Percentiles rank a stretch among this genome's conserved stretches.
These are phyloP conservation scores for Penicillium ochrochloron DNA, from an alignment of 495 filamentous ascomycete genomes.

Conservation along the genomic window DNA sequence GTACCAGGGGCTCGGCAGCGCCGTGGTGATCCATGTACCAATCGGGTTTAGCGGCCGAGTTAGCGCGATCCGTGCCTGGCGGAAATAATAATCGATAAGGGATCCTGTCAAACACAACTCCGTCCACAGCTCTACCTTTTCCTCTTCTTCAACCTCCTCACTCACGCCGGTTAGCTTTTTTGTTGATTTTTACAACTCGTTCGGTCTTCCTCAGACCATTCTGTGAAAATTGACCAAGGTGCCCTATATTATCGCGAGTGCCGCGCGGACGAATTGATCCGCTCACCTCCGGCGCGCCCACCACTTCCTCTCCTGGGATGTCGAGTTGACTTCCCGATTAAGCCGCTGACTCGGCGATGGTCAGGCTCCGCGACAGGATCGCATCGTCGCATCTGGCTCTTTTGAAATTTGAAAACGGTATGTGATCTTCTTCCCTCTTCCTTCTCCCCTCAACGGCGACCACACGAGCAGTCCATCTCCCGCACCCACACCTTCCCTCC, in stretches of 20 bases:
- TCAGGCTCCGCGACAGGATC: conserved; percentile 33
- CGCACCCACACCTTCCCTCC: neutral
- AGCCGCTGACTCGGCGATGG: conserved; percentile 37
- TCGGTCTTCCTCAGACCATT: neutral
- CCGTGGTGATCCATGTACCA: neutral
- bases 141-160: neutral
- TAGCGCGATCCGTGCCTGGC: conserved; percentile 9
- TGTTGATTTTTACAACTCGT: neutral
- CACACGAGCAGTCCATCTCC: neutral
- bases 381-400: conserved; percentile 37
- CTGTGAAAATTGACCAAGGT: neutral
- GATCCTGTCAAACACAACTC: conserved; percentile 2
- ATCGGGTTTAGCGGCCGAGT: conserved; percentile 7
- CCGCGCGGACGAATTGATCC: conserved; percentile 3
- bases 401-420: conserved; percentile 32
- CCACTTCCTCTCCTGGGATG: conserved; percentile 14
- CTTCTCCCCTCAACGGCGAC: neutral
- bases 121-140: conserved; percentile 4
- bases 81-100: conserved; percentile 11
- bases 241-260: neutral
- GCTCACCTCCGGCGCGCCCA: conserved; percentile 4
- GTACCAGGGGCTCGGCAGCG: no score
- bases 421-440: neutral
- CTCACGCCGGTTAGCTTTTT: neutral
- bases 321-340: conserved; percentile 14